These are phyloP conservation scores for Epichloe sp. DNA, from an alignment of 2,329 filamentous ascomycete species.

Conservation along the genomic window DNA sequence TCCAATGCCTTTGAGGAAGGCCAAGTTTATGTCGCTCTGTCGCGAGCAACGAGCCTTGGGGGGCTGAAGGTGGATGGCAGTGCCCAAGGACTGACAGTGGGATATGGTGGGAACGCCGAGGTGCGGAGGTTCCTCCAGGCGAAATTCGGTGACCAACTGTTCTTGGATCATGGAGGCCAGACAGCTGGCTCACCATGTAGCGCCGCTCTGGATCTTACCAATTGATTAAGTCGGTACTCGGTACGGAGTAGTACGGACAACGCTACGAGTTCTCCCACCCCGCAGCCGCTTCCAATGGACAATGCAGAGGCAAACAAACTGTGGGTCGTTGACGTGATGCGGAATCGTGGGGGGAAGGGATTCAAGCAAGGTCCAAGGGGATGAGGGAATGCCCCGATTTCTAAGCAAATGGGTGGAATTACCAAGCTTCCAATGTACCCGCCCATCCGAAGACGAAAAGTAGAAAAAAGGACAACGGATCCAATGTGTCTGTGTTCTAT, in stretches of 20 bases:
- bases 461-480: too few species aligned
- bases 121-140: background rate
- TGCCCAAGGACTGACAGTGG: background rate
- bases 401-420: background rate
- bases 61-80: constrained; percentile 9
- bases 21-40: constrained; percentile 41
- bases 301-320: background rate
- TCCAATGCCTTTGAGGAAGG: constrained; percentile 38
- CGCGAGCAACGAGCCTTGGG: constrained; percentile 9
- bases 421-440: background rate
- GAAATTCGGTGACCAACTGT: background rate
- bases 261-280: too few species aligned
- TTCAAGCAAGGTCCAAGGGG: background rate
- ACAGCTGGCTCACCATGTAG: background rate
- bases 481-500: too few species aligned
- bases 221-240: too few species aligned
- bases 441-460: too few species aligned
- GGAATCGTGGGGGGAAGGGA: background rate
- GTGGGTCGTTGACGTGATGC: background rate
- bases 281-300: too few species aligned
- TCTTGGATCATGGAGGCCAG: background rate
- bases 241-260: too few species aligned
- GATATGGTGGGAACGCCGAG: background rate
- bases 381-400: background rate
- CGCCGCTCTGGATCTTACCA: background rate